Evolutionary conservation across 163 green algal genomes (phyloP), one percentile per base, ranked within the genome.

Genomic region (Chlorella variabilis): DNA sequence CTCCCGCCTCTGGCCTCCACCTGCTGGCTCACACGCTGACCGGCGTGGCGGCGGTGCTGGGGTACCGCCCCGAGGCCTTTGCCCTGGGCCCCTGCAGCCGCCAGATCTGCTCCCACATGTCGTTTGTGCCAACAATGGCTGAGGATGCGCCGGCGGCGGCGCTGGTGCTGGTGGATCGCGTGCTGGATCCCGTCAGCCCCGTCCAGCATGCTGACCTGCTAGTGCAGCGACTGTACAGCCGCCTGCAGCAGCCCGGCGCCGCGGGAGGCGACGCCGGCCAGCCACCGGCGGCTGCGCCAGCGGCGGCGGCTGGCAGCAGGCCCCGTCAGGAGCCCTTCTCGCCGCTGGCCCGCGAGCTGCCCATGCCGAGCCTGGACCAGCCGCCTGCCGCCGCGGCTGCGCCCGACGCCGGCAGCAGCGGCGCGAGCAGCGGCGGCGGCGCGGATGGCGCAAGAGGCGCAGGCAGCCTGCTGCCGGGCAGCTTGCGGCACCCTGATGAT

Each of bases 141-240:
- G 54, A 54, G 38, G 71, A 81, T 42, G 38, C 58, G 33, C 38
- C 33, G 7, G 71, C 67, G 25, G 78, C 89, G 27, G 86, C 85
- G 1, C 70, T 94, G 23, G 70, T 95, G 17, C 82, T 95, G n/a
- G 59, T 95, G 41, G 92, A 95, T 68, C 84, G 92, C 25, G 59
- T 75, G 42, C 62, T 92, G 25, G 92, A 95, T 85, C 77, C 92
- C 2, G 84, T 85, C 54, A 89, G 86, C 7, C 91, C 92, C 4
- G 84, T 62, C 8, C 67, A 84, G 58, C 90, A 94, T 76, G 42
- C 61, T 23, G 85, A 93, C 3, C 84, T 93, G 66, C 82, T 85
- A 18, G 38, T 86, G 18, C 27, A 84, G 51, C 63, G 70, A 21
- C 73, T 86, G n/a, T 82, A 54, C 29, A 34, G 31, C 15, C 8